Evolutionary conservation across 164 flowering plant genomes (phyloP).

Genomic region (Warburgia ugandensis): DNA sequence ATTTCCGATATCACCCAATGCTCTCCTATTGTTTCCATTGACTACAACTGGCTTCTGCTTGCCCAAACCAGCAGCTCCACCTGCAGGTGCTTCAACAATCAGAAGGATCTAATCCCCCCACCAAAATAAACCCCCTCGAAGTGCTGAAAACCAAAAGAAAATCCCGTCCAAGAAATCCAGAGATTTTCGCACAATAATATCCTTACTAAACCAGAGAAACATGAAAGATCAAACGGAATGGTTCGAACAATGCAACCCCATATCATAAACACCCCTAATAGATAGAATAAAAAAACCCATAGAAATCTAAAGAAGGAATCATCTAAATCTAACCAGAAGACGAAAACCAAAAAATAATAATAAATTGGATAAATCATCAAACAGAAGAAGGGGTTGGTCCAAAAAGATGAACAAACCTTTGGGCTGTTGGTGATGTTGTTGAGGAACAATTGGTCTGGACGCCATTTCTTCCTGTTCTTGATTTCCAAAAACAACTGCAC

Average conservation of each 20-base stretch:
- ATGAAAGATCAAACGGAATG: not conserved
- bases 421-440: conserved; percentile 20
- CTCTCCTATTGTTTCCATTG: conserved; percentile 51
- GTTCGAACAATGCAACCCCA: not conserved
- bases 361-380: not conserved
- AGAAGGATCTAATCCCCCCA: not conserved
- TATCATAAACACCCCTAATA: not conserved
- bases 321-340: not conserved
- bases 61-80: conserved; percentile 27
- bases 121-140: too few species aligned
- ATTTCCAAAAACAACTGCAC: conserved; percentile 19
- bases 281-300: not conserved
- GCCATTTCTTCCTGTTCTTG: conserved; percentile 39
- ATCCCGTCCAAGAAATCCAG: too few species aligned
- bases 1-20: conserved; percentile 81
- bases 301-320: not conserved
- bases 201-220: not conserved
- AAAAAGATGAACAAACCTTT: conserved; percentile 24
- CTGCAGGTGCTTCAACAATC: conserved; percentile 16
- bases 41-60: conserved; percentile 33
- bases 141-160: too few species aligned
- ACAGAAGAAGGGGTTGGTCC: not conserved
- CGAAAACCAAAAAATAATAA: not conserved
- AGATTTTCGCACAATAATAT: too few species aligned
- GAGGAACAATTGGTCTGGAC: conserved; percentile 45